Percentiles rank a stretch among this genome's conserved stretches.
Evolutionary conservation across 1,284 basidiomycete genomes (phyloP).

Genomic region (Anthracocystis panici-leucophaei): DNA sequence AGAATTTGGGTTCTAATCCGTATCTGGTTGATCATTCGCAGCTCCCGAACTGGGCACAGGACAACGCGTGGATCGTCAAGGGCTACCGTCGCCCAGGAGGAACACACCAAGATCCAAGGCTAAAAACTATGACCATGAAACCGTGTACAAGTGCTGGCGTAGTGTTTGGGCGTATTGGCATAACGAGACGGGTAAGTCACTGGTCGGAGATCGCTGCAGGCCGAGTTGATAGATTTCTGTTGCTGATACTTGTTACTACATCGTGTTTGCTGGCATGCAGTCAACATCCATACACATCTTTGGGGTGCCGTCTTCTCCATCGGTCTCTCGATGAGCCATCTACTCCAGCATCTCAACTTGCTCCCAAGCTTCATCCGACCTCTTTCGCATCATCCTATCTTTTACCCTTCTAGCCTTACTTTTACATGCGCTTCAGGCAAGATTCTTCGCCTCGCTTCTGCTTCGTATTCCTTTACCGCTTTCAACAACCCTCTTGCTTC

Average conservation of each 20-base stretch:
- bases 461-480: slow-evolving; percentile 34
- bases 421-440: slow-evolving; percentile 49
- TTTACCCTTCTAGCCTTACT: slow-evolving; percentile 50
- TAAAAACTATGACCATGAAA: slow-evolving; percentile 59
- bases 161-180: slow-evolving; percentile 68
- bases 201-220: too few relatives aligned
- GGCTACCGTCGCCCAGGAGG: slow-evolving; percentile 67
- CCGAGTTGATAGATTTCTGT: background rate
- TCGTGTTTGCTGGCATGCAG: slow-evolving; percentile 70
- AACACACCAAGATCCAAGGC: slow-evolving; percentile 21
- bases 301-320: slow-evolving; percentile 80
- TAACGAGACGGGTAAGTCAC: slow-evolving; percentile 64
- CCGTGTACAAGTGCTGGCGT: slow-evolving; percentile 63
- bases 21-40: slow-evolving; percentile 60
- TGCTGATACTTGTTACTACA: background rate
- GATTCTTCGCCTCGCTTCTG: slow-evolving; percentile 47
- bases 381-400: slow-evolving; percentile 57
- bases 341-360: slow-evolving; percentile 43
- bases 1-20: slow-evolving; percentile 29
- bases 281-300: slow-evolving; percentile 90
- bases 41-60: slow-evolving; percentile 62
- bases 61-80: slow-evolving; percentile 62
- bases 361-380: slow-evolving; percentile 50
- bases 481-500: background rate
- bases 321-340: slow-evolving; percentile 71